phyloP scores from a whole-genome alignment of 164 flowering plant genomes.

The Liquidambar formosana region DNA sequence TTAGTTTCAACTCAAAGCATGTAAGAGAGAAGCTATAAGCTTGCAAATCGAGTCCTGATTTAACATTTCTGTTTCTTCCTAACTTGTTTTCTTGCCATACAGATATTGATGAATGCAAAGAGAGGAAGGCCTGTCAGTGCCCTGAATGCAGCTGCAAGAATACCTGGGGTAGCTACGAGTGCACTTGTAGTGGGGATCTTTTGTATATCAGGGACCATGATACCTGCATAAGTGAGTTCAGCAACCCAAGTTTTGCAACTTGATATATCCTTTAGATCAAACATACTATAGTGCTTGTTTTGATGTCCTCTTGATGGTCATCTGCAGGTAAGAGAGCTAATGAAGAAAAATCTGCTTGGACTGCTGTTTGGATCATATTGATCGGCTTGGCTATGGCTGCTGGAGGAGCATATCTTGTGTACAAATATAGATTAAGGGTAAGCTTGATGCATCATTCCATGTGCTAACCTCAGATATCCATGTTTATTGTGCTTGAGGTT shows the following conservation, averaged over 20 bases:
- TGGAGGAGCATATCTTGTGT: constrained; percentile 80
- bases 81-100: constrained; percentile 12
- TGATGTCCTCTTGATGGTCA: constrained; percentile 9
- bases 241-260: not conserved
- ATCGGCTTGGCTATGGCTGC: constrained; percentile 68
- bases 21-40: not conserved
- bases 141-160: constrained; percentile 83
- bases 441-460: constrained; percentile 18
- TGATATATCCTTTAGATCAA: not conserved
- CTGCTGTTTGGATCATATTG: constrained; percentile 80
- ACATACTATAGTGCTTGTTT: constrained; percentile 7
- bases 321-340: constrained; percentile 64
- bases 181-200: constrained; percentile 72
- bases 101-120: constrained; percentile 94
- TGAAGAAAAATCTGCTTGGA: constrained; percentile 62
- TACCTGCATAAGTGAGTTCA: constrained; percentile 80
- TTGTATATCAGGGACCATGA: constrained; percentile 87
- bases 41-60: not conserved
- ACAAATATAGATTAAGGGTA: constrained; percentile 92
- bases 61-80: not conserved
- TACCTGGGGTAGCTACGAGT: constrained; percentile 87
- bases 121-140: constrained; percentile 84
- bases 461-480: not conserved
- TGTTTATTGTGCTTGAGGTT: not conserved
- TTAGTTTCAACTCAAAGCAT: not conserved